These are phyloP conservation scores for Malbranchea zuffiana DNA, from an alignment of 2,329 filamentous ascomycete species.

Conservation along the genomic window DNA sequence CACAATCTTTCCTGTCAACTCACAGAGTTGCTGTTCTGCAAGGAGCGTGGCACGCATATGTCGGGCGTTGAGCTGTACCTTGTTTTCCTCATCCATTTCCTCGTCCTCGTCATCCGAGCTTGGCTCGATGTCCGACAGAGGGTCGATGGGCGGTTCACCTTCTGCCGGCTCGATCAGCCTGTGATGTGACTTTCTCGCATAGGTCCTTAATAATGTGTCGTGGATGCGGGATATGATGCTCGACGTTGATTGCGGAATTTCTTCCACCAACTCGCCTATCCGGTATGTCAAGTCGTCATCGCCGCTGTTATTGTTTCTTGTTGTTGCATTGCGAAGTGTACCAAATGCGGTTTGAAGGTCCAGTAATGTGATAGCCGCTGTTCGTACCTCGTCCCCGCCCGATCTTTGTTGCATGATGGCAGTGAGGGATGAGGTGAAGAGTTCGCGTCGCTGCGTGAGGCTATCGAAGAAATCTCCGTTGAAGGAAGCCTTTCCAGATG, in stretches of 20 bases:
- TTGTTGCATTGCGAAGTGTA: conserved; percentile 49
- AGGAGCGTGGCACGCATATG: conserved; percentile 57
- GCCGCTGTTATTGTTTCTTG: conserved; percentile 30
- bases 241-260: conserved; percentile 54
- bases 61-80: conserved; percentile 34
- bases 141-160: conserved; percentile 57
- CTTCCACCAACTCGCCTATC: conserved; percentile 54
- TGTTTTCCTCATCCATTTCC: conserved; percentile 31
- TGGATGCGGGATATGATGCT: conserved; percentile 65
- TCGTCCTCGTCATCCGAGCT: conserved; percentile 35
- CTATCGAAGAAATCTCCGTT: conserved; percentile 55
- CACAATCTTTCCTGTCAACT: conserved; percentile 74
- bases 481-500: conserved; percentile 45
- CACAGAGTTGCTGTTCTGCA: conserved; percentile 75
- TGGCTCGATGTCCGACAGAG: conserved; percentile 50
- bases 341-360: conserved; percentile 75
- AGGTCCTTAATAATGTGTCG: conserved; percentile 62
- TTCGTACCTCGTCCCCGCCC: conserved; percentile 60
- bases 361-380: conserved; percentile 63
- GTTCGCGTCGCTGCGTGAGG: conserved; percentile 51
- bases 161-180: conserved; percentile 27
- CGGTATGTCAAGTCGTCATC: conserved; percentile 42
- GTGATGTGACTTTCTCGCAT: conserved; percentile 53
- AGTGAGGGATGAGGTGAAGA: conserved; percentile 40
- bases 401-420: conserved; percentile 41